Percentiles rank a stretch among this genome's conserved stretches.
Evolutionary conservation across 441 rosid genomes (phyloP).

Genomic region (Gossypium schwendimanii): DNA sequence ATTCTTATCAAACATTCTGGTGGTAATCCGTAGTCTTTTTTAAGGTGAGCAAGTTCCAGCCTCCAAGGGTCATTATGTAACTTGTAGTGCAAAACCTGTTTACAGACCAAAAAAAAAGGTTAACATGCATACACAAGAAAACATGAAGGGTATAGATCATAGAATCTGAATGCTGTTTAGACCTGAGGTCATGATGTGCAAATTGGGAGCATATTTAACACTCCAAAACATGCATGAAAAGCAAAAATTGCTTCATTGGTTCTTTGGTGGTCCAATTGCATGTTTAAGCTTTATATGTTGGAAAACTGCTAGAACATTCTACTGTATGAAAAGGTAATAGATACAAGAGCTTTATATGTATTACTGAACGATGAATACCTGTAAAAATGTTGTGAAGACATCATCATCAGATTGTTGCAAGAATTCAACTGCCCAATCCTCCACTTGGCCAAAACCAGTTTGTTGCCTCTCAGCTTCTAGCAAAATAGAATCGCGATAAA

Average conservation of each 20-base stretch:
- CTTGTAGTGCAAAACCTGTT: slow-evolving; percentile 66
- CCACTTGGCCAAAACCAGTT: slow-evolving; percentile 32
- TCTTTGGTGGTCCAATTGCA: not conserved
- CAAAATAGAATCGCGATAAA: slow-evolving; percentile 68
- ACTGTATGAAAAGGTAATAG: too few relatives aligned
- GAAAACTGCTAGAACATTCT: not conserved
- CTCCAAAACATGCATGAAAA: not conserved
- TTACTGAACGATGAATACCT: slow-evolving; percentile 35
- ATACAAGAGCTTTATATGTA: not conserved
- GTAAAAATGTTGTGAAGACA: slow-evolving; percentile 67
- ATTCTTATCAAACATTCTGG: slow-evolving; percentile 48
- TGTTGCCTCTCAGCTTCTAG: slow-evolving; percentile 87
- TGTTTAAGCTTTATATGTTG: not conserved
- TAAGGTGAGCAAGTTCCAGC: slow-evolving; percentile 27
- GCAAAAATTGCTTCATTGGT: not conserved
- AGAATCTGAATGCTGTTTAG: not conserved
- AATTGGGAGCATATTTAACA: not conserved
- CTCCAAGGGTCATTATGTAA: slow-evolving; percentile 90
- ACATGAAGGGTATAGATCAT: not conserved
- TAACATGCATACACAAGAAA: not conserved
- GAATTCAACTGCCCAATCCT: slow-evolving; percentile 67
- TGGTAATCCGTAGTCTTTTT: slow-evolving; percentile 64
- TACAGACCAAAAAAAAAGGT: not conserved
- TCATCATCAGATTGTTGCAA: slow-evolving; percentile 60
- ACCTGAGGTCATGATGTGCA: not conserved